A percentile compares a stretch with the other conserved stretches of the same genome.
Evolutionary conservation across 164 flowering plant species (phyloP).

Genomic region (Liriodendron chinense): DNA sequence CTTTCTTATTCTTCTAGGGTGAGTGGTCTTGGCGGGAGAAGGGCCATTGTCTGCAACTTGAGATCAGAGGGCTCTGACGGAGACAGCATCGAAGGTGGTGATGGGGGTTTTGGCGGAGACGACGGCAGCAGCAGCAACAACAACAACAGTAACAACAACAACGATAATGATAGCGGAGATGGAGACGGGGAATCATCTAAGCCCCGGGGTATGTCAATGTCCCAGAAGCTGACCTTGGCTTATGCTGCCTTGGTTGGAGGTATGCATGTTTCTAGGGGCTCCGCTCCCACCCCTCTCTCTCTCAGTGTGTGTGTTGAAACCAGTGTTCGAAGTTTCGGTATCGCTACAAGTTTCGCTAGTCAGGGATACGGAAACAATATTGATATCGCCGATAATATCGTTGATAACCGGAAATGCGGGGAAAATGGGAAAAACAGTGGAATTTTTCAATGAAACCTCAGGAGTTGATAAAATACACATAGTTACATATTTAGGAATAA

Average conservation of each 20-base stretch:
- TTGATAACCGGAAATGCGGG: no score
- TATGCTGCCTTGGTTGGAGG: conserved; percentile 88
- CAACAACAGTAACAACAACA: conserved; percentile 15
- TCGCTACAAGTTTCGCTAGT: no score
- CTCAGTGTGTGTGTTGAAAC: no score
- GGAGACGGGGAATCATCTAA: conserved; percentile 30
- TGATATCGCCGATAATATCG: no score
- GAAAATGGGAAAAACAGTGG: no score
- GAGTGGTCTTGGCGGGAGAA: not conserved
- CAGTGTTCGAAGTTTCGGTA: no score
- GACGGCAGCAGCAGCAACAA: conserved; percentile 32
- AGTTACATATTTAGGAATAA: no score
- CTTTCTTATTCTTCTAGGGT: not conserved
- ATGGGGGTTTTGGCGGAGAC: conserved; percentile 19
- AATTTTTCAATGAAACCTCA: no score
- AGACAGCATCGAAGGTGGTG: not conserved
- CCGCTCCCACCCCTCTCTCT: no score
- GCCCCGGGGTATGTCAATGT: conserved; percentile 58
- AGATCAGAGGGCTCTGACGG: not conserved
- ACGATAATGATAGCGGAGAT: conserved; percentile 24
- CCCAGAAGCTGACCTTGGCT: conserved; percentile 86
- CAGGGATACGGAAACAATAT: no score
- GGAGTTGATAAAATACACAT: no score
- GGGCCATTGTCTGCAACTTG: not conserved
- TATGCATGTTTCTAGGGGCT: conserved; percentile 6